Evolutionary conservation across 345 rosid genomes (phyloP).

Genomic region (Linum usitatissimum): DNA sequence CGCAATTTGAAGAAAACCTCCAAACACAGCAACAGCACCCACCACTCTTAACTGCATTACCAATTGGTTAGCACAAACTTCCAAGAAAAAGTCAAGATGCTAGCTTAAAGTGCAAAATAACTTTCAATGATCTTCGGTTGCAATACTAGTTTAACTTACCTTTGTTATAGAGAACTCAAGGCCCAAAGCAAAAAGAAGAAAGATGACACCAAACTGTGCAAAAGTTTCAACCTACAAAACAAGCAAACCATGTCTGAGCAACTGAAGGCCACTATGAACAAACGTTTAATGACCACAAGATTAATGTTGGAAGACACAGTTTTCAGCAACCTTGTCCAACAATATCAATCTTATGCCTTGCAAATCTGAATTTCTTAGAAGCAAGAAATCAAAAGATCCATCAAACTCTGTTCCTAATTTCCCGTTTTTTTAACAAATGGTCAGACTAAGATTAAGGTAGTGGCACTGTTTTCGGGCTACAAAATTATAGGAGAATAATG

Average conservation of each 20-base stretch:
- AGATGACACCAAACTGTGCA: slow-evolving; percentile 97
- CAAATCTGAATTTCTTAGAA: too few relatives aligned
- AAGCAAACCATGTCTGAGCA: slow-evolving; percentile 4
- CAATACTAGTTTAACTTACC: slow-evolving; percentile 28
- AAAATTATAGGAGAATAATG: background rate
- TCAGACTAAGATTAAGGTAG: too few relatives aligned
- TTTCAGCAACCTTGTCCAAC: too few relatives aligned
- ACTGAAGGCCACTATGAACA: too few relatives aligned
- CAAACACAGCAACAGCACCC: slow-evolving; percentile 89
- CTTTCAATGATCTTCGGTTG: too few relatives aligned
- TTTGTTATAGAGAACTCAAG: slow-evolving; percentile 94
- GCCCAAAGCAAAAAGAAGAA: slow-evolving; percentile 97
- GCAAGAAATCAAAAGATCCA: too few relatives aligned
- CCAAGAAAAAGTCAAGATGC: background rate
- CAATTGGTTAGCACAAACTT: slow-evolving; percentile 16
- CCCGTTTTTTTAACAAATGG: too few relatives aligned
- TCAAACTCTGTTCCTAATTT: too few relatives aligned
- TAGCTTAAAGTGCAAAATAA: background rate
- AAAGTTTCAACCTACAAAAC: slow-evolving; percentile 72
- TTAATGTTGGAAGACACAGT: too few relatives aligned
- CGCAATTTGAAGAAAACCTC: slow-evolving; percentile 82
- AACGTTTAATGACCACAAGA: background rate
- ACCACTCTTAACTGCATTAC: slow-evolving; percentile 81
- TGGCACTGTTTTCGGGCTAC: too few relatives aligned
- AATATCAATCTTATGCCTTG: too few relatives aligned